phyloP scores from a whole-genome alignment of 305 asterid genomes.

The Solanum chacoense region DNA sequence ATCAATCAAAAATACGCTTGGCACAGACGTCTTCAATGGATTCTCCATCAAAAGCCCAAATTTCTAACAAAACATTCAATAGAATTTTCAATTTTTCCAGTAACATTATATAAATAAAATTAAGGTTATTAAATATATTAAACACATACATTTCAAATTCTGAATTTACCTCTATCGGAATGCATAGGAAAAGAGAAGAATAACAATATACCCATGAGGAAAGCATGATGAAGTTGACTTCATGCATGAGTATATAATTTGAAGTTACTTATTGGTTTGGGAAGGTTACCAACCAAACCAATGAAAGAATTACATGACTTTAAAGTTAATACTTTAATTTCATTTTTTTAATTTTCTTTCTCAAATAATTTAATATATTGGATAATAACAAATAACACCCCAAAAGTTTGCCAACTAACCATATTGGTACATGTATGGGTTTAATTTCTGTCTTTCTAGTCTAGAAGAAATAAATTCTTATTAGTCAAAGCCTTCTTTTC shows the following conservation, averaged over 20 bases:
- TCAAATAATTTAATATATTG: background rate
- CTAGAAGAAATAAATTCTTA: too few species aligned
- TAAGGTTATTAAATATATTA: too few species aligned
- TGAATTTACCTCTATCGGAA: too few species aligned
- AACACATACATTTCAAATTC: too few species aligned
- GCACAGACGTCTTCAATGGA: too few species aligned
- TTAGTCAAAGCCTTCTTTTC: background rate
- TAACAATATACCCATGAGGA: background rate
- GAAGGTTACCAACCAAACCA: constrained; percentile 57
- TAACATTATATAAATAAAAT: too few species aligned
- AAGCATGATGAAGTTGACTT: background rate
- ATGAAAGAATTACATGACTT: constrained; percentile 8
- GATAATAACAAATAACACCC: constrained; percentile 4
- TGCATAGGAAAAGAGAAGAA: background rate
- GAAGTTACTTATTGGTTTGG: constrained; percentile 11
- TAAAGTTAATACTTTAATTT: background rate
- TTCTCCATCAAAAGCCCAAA: too few species aligned
- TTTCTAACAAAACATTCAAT: too few species aligned
- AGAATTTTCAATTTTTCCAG: too few species aligned
- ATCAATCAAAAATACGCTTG: too few species aligned
- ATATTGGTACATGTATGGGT: constrained; percentile 1
- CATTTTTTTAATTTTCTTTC: background rate
- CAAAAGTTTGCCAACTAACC: constrained; percentile 22
- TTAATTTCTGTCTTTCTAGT: background rate
- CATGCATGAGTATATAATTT: constrained; percentile 1